Evolutionary conservation across 495 filamentous ascomycete species (phyloP).

Genomic region (Penicillium samsonianum): DNA sequence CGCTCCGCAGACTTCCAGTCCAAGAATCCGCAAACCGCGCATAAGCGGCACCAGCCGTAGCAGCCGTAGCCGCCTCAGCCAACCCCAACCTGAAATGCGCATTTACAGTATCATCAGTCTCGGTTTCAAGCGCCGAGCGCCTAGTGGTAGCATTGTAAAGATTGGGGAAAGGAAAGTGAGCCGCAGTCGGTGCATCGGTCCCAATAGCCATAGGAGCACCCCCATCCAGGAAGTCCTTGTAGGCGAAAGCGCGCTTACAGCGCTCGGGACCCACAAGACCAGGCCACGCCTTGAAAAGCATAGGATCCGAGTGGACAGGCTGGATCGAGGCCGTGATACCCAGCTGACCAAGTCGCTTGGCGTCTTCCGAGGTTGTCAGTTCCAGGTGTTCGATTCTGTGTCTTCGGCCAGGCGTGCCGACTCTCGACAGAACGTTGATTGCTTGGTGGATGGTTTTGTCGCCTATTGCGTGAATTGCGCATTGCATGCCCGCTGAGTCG

Average conservation of each 20-base stretch:
- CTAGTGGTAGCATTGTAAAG: constrained; percentile 61
- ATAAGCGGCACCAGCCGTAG: constrained; percentile 58
- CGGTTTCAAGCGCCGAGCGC: constrained; percentile 53
- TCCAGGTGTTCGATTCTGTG: constrained; percentile 66
- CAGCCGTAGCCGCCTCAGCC: constrained; percentile 55
- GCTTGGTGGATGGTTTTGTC: constrained; percentile 57
- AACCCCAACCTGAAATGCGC: constrained; percentile 54
- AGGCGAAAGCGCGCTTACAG: constrained; percentile 59
- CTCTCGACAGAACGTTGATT: constrained; percentile 53
- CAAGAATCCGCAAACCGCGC: constrained; percentile 58
- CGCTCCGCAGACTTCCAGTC: constrained; percentile 52
- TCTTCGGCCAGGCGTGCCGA: constrained; percentile 39
- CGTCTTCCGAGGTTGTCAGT: constrained; percentile 54
- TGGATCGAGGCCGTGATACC: constrained; percentile 65
- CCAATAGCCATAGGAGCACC: constrained; percentile 60
- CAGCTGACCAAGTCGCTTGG: constrained; percentile 51
- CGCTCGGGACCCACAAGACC: constrained; percentile 54
- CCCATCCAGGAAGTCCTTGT: constrained; percentile 58
- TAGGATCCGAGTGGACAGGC: constrained; percentile 62
- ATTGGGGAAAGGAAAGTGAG: constrained; percentile 55
- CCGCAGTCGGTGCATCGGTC: constrained; percentile 61
- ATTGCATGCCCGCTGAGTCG: constrained; percentile 56
- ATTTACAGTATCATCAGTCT: constrained; percentile 50
- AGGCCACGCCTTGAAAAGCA: constrained; percentile 61
- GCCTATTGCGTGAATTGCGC: constrained; percentile 67